Conservation (phyloP, 2,329 filamentous ascomycete species). For the Whalleya microplaca region DNA sequence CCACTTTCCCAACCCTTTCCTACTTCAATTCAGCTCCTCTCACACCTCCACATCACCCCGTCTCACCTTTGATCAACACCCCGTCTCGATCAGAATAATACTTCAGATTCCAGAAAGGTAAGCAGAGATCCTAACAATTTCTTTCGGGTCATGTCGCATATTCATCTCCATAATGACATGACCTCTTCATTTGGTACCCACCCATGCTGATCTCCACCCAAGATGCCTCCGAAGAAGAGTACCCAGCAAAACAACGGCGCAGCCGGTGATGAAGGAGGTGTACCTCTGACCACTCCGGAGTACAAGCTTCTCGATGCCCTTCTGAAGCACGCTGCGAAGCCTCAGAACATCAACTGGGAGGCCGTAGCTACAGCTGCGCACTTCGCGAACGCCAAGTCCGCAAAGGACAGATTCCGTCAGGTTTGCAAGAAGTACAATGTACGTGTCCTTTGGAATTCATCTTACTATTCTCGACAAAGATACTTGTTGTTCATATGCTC, state of each 20-base stretch:
- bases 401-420: neutral
- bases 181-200: no score
- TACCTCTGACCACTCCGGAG: neutral
- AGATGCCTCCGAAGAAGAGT: conserved; percentile 2
- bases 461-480: neutral
- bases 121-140: neutral
- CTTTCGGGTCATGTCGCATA: neutral
- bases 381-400: neutral
- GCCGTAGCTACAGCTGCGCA: neutral
- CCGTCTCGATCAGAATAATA: no score
- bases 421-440: conserved; percentile 1
- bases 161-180: neutral
- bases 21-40: neutral
- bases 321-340: neutral
- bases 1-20: neutral
- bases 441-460: neutral
- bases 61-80: no score
- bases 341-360: neutral
- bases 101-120: neutral
- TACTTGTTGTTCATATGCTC: neutral
- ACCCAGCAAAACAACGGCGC: neutral
- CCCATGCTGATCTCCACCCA: neutral
- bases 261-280: no score
- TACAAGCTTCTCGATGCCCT: neutral
- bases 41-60: neutral